Percentiles rank a stretch among this genome's conserved stretches.
These are phyloP conservation scores for Eucalyptus microcorys DNA, from an alignment of 345 rosid genomes.

Conservation along the genomic window DNA sequence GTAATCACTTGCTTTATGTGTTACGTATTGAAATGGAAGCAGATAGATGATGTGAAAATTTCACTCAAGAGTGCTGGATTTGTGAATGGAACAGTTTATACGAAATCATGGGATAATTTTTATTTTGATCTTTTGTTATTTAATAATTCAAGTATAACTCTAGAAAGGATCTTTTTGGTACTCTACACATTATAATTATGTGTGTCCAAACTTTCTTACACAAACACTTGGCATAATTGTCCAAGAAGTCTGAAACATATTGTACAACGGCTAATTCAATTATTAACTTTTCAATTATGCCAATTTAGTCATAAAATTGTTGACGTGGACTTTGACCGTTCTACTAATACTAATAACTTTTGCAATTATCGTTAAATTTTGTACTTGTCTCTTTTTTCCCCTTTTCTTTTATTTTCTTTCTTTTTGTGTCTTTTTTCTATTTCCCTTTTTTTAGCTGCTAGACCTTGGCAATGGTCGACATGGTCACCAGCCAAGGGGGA, in stretches of 20 bases:
- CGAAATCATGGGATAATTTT: background rate
- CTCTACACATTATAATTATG: background rate
- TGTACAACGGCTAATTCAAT: background rate
- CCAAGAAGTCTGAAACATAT: background rate
- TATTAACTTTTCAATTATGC: background rate
- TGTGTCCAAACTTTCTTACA: background rate
- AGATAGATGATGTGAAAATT: background rate
- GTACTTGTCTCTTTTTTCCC: background rate
- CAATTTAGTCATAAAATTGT: background rate
- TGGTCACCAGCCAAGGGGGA: background rate
- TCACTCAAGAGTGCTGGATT: background rate
- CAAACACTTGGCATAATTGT: background rate
- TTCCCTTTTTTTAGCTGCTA: fast-evolving
- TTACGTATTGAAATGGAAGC: background rate
- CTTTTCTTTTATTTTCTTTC: background rate
- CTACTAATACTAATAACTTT: background rate
- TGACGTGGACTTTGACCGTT: fast-evolving
- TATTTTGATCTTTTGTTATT: background rate
- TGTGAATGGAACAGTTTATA: background rate
- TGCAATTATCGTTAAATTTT: background rate
- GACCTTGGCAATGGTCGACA: background rate
- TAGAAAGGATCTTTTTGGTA: background rate
- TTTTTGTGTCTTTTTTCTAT: background rate
- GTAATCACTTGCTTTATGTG: background rate
- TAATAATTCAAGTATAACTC: background rate